These are phyloP conservation scores for Pestalotiopsis sp. DNA, from an alignment of 2,329 filamentous ascomycete species.

Conservation along the genomic window DNA sequence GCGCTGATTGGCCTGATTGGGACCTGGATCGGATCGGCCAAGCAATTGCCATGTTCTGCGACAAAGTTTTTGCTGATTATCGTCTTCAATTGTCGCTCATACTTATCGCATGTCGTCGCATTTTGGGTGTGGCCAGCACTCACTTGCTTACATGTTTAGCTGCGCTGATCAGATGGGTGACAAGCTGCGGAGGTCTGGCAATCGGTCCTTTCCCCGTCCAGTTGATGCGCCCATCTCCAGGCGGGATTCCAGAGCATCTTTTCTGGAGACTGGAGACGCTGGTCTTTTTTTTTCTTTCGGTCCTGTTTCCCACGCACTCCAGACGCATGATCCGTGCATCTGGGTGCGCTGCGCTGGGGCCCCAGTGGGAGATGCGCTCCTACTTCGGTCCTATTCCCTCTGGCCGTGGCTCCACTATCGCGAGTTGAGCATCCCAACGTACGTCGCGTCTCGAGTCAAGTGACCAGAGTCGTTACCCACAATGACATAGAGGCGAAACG, in stretches of 20 bases:
- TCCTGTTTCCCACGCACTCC: conserved; percentile 7
- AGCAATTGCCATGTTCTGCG: neutral
- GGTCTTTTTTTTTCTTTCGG: neutral
- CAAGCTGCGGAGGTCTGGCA: conserved; percentile 1
- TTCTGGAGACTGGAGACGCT: conserved; percentile 8
- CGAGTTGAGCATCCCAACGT: conserved; percentile 7
- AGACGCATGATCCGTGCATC: neutral
- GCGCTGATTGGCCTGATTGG: neutral
- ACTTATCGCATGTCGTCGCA: neutral
- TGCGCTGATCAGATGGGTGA: neutral
- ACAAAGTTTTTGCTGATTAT: neutral
- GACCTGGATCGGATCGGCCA: neutral
- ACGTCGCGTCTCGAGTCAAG: conserved; percentile 13
- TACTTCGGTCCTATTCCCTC: conserved; percentile 19
- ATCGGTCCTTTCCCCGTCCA: conserved; percentile 10
- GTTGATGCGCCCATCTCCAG: conserved; percentile 6
- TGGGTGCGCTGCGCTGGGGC: conserved; percentile 15
- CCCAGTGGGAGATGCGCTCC: conserved; percentile 17
- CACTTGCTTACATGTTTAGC: neutral
- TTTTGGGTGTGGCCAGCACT: neutral
- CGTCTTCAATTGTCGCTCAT: neutral
- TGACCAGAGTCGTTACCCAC: conserved; percentile 12
- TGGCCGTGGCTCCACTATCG: conserved; percentile 9
- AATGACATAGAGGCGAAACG: conserved; percentile 11
- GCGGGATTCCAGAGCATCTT: neutral